Evolutionary conservation across 257 asterid genomes (phyloP).

Genomic region (Scutellaria minor): DNA sequence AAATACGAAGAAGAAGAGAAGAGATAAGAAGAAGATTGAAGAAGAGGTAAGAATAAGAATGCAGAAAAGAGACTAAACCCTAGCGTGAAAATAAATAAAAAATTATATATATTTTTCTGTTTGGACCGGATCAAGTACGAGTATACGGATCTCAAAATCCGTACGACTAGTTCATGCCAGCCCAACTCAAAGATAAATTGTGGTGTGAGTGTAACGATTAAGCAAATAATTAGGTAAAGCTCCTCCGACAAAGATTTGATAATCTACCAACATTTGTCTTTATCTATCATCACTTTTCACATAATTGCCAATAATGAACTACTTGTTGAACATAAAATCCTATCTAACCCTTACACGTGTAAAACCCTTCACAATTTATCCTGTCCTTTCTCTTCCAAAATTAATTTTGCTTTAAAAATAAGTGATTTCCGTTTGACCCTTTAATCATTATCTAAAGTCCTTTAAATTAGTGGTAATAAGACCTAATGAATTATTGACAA

Average conservation of each 20-base stretch:
- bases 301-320: background rate
- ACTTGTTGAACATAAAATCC: conserved; percentile 4
- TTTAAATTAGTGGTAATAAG: background rate
- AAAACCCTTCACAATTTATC: background rate
- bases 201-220: conserved; percentile 22
- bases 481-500: too few species aligned
- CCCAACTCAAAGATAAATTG: background rate
- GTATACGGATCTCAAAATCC: too few species aligned
- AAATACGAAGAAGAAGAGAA: too few species aligned
- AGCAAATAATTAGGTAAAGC: conserved; percentile 32
- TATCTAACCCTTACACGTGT: background rate
- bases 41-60: too few species aligned
- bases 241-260: conserved; percentile 32
- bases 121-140: too few species aligned
- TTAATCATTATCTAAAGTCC: background rate
- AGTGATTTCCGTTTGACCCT: background rate
- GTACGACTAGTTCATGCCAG: too few species aligned
- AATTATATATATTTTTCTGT: too few species aligned
- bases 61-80: too few species aligned
- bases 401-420: conserved; percentile 24
- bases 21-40: too few species aligned
- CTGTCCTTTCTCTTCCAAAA: conserved; percentile 8
- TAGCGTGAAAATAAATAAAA: too few species aligned
- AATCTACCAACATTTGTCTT: background rate
- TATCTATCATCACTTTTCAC: background rate